Conservation (phyloP, 2,329 filamentous ascomycete species). For the Penicillium sp. region DNA sequence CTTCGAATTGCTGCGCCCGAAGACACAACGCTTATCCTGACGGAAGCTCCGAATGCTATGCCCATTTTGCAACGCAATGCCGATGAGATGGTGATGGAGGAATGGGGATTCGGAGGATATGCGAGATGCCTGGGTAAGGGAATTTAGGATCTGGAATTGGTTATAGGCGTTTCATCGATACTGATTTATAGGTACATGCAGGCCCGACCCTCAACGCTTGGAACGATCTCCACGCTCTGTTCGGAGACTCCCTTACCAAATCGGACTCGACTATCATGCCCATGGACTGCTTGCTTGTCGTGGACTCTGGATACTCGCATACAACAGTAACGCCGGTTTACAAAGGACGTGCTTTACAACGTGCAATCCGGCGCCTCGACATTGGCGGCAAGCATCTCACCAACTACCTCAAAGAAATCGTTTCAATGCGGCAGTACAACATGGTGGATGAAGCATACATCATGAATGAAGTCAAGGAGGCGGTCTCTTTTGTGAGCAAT, state of each 20-base stretch:
- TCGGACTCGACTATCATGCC: constrained; percentile 50
- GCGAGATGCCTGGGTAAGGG: constrained; percentile 68
- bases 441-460: constrained; percentile 93
- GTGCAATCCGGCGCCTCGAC: constrained; percentile 79
- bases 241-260: constrained; percentile 57
- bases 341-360: constrained; percentile 75
- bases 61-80: constrained; percentile 81
- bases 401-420: constrained; percentile 85
- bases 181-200: constrained; percentile 31
- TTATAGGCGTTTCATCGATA: background rate
- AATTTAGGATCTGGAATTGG: background rate
- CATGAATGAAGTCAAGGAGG: constrained; percentile 94
- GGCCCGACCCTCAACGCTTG: constrained; percentile 78
- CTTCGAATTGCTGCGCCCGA: constrained; percentile 59
- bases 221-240: constrained; percentile 70
- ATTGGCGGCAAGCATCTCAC: constrained; percentile 91
- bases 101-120: constrained; percentile 90
- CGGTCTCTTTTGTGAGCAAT: constrained; percentile 76
- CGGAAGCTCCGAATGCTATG: constrained; percentile 82
- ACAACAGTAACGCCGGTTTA: constrained; percentile 88
- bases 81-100: constrained; percentile 96
- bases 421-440: constrained; percentile 90
- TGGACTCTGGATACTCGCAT: constrained; percentile 91
- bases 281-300: constrained; percentile 78
- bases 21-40: constrained; percentile 80